Evolutionary conservation across 805 yeast species (phyloP), one percentile per base, ranked within the genome.

Genomic region (Metahyphopichia silvanorum): DNA sequence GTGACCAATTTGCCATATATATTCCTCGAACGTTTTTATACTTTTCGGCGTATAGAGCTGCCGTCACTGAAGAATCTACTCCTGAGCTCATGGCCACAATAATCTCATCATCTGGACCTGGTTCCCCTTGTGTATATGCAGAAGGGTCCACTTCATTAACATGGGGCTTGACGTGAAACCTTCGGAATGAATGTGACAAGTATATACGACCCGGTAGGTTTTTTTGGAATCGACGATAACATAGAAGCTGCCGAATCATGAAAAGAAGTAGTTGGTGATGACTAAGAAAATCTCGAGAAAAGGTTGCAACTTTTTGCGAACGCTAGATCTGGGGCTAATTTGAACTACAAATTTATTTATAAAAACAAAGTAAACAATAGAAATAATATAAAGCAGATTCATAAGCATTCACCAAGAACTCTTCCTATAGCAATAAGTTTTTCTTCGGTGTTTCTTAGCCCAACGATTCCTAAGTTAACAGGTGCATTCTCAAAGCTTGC

Each of bases 31-130:
- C 93, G 28, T 83, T 76, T 3, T 63, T 62, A 44, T 71, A 76
- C 21, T 62, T 51, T n/a, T 66, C 57, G 5, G 86, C 65, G 44
- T 69, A 79, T 39, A 85, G 35, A 0, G 84, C 78, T 0, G 98
- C 97, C 3, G 84, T 76, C 1, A 89, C 87, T 1, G 96, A 82
- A 0, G 97, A 89, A 57, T 93, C 98, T 1, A 93, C 98, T 0
- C 98, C 98, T 0, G 95, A 85, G 1, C 96, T 86, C 96, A 93
- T 86, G 6, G 98, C 96, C 4, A 93, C 77, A 14, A 84, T 62
- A 15, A 91, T 74, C 33, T 71, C 76, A 46, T 86, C 95, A 20
- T 67, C 54, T 7, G 42, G 42, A 0, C 45, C 40, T 0, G 91
- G 91, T 13, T 44, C 39, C 4, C 49, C 55, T 51, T 69, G 86